A percentile compares a stretch with the other conserved stretches of the same genome.
Conservation (phyloP, 805 yeast species). For the Metschnikowia proteae region DNA sequence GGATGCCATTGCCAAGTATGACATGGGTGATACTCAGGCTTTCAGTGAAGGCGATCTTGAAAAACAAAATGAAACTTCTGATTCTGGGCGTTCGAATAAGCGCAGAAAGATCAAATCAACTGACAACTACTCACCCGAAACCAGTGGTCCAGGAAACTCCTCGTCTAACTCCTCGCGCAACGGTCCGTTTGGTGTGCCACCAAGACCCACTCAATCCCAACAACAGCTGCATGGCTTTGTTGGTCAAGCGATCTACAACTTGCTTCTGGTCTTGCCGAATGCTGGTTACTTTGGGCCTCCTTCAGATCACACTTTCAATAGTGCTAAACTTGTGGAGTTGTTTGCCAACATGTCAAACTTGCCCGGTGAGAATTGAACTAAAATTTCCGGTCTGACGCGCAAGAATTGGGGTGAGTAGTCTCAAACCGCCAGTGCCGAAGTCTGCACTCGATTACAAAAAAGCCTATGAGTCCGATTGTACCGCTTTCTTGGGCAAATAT, state of each 20-base stretch:
- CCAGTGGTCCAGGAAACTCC: constrained; percentile 1
- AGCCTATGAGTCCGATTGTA: too few relatives aligned
- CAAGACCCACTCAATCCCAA: constrained; percentile 6
- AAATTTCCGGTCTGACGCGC: neutral
- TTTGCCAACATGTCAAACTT: constrained; percentile 29
- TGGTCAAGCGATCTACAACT: constrained; percentile 34
- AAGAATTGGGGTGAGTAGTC: neutral
- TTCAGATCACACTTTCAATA: constrained; percentile 51
- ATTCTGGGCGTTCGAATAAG: constrained; percentile 8
- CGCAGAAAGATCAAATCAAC: constrained; percentile 5
- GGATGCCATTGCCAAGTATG: constrained; percentile 37
- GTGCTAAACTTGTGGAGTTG: constrained; percentile 47
- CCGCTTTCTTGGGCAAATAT: neutral
- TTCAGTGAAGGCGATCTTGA: constrained; percentile 10
- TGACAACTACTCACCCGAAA: constrained; percentile 9
- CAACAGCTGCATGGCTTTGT: constrained; percentile 25
- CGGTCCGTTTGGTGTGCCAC: constrained; percentile 2
- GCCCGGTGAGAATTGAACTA: constrained; percentile 10
- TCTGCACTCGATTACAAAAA: neutral
- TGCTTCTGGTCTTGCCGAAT: constrained; percentile 58
- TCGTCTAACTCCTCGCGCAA: neutral
- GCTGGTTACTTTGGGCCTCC: constrained; percentile 49
- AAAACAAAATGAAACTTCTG: constrained; percentile 14
- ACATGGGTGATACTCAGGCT: constrained; percentile 24
- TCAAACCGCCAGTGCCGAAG: too few relatives aligned